A percentile compares a stretch with the other conserved stretches of the same genome.
Conservation (phyloP, 2,329 filamentous ascomycete species). For the Rachicladosporium sp. region DNA sequence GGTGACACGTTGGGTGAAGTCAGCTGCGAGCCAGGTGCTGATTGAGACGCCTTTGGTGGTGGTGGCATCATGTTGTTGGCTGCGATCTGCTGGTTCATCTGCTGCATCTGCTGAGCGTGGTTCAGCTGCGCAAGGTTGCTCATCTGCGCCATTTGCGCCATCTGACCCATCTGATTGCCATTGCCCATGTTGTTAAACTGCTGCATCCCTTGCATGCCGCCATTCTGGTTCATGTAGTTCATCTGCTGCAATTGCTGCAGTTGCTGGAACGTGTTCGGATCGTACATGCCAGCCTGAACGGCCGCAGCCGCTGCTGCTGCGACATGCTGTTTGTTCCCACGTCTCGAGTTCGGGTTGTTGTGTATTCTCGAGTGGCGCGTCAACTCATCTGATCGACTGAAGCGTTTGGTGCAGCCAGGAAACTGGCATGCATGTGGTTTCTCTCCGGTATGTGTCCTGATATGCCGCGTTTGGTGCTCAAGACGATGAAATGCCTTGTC, state of each 20-base stretch:
- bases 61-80: conserved; percentile 59
- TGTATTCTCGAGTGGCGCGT: conserved; percentile 96
- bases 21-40: conserved; percentile 73
- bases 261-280: conserved; percentile 29
- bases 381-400: conserved; percentile 90
- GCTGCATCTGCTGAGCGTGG: conserved; percentile 7
- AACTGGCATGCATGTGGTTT: conserved; percentile 96
- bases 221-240: conserved; percentile 54
- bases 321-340: conserved; percentile 72
- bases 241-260: conserved; percentile 61
- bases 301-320: conserved; percentile 46
- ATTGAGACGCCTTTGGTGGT: conserved; percentile 67
- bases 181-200: conserved; percentile 37
- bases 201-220: conserved; percentile 40
- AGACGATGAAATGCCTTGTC: conserved; percentile 97
- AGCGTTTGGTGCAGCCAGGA: conserved; percentile 91
- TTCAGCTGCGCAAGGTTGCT: conserved; percentile 9
- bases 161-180: conserved; percentile 15
- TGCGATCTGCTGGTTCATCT: conserved; percentile 6
- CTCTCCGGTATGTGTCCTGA: conserved; percentile 93
- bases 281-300: conserved; percentile 39
- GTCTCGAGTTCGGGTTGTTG: conserved; percentile 93
- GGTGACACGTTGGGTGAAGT: conserved; percentile 94
- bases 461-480: conserved; percentile 86
- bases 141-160: conserved; percentile 13